phyloP scores from a whole-genome alignment of 2,329 filamentous ascomycete species.

The Setomelanomma holmii region DNA sequence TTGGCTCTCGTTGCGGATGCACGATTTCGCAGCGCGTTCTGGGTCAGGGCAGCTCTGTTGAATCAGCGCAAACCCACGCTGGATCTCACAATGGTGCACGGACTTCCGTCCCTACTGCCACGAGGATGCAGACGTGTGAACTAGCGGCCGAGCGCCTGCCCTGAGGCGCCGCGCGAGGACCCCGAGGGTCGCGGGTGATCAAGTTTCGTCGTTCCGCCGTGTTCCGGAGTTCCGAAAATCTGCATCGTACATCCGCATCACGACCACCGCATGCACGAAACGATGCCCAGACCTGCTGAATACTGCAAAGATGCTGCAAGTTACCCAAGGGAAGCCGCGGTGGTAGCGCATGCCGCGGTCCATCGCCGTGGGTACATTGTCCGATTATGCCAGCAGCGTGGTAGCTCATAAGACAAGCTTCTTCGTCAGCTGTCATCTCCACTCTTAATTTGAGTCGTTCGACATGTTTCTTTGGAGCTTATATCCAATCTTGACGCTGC shows the following conservation, averaged over 20 bases:
- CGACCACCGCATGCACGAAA: not conserved
- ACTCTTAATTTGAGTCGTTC: not conserved
- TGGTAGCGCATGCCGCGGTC: not conserved
- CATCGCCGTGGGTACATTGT: not conserved
- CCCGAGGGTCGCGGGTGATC: not conserved
- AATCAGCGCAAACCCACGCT: not conserved
- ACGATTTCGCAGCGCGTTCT: not conserved
- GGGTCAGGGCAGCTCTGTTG: not conserved
- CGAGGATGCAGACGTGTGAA: not conserved
- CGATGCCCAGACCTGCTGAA: not conserved
- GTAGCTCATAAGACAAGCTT: constrained; percentile 10
- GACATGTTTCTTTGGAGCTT: not conserved
- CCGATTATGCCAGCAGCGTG: constrained; percentile 4
- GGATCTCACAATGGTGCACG: not conserved
- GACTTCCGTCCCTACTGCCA: not conserved
- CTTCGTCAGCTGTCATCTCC: constrained; percentile 2
- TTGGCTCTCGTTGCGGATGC: not conserved
- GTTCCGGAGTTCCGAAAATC: not conserved
- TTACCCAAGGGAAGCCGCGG: not conserved
- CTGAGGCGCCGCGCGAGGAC: not conserved
- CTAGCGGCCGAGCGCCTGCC: not conserved
- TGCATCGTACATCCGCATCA: not conserved
- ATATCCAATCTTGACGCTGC: not conserved
- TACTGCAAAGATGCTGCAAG: not conserved
- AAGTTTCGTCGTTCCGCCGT: not conserved